A percentile compares a stretch with the other conserved stretches of the same genome.
Conservation (phyloP, 208 protist genomes). For the Jaenimonas drosophilae region DNA sequence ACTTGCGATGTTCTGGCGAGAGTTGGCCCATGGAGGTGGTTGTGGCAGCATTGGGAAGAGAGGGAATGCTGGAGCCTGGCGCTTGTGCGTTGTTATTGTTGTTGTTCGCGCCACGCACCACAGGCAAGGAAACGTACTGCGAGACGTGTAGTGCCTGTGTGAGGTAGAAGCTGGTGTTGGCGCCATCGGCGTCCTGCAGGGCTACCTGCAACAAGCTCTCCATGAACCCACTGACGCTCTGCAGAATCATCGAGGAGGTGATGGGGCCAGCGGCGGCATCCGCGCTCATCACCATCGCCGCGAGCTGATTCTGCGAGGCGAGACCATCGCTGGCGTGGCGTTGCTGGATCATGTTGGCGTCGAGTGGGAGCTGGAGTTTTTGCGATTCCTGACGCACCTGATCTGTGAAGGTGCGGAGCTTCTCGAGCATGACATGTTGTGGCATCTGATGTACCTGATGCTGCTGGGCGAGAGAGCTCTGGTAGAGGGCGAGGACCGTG, state of each 20-base stretch:
- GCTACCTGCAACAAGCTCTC: conserved; percentile 63
- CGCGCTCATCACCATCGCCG: conserved; percentile 61
- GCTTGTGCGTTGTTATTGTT: neutral
- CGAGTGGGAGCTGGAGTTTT: conserved; percentile 58
- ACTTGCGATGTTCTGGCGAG: conserved; percentile 40
- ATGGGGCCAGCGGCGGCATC: conserved; percentile 34
- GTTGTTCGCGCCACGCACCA: conserved; percentile 12
- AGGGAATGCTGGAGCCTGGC: neutral
- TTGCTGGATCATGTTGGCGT: conserved; percentile 59
- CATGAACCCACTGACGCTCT: conserved; percentile 68
- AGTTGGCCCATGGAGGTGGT: neutral
- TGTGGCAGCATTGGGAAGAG: conserved; percentile 1
- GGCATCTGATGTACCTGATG: conserved; percentile 9
- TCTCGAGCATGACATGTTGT: conserved; percentile 31
- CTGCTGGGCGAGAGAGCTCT: conserved; percentile 47
- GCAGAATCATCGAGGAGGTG: conserved; percentile 31
- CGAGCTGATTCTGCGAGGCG: conserved; percentile 77
- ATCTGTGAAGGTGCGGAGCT: conserved; percentile 61
- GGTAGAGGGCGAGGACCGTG: conserved; percentile 56
- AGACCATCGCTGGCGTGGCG: conserved; percentile 74
- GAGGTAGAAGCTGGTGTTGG: conserved; percentile 70
- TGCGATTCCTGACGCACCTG: conserved; percentile 41
- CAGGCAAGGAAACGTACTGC: conserved; percentile 60
- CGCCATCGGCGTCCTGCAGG: conserved; percentile 65
- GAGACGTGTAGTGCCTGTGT: conserved; percentile 69